These are phyloP conservation scores for Pythium myriotylum DNA, from an alignment of 352 stramenopile genomes.

Conservation along the genomic window DNA sequence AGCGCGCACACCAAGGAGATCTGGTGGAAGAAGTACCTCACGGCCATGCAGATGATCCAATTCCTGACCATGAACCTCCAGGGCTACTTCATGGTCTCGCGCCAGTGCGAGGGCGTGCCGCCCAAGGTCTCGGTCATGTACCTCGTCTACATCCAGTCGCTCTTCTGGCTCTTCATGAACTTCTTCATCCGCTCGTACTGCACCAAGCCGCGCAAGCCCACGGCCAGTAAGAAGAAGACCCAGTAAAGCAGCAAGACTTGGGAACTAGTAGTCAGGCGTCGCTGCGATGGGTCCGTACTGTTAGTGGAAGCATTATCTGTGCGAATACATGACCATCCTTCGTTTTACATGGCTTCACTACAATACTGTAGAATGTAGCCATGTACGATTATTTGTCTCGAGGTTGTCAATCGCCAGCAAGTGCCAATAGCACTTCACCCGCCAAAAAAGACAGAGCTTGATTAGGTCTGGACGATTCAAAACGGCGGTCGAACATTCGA, in stretches of 20 bases:
- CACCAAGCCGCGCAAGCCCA: slow-evolving; percentile 20
- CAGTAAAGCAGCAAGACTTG: slow-evolving; percentile 17
- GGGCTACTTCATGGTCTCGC: slow-evolving; percentile 48
- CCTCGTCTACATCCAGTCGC: slow-evolving; percentile 92
- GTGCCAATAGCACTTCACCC: too few relatives aligned
- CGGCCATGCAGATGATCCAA: slow-evolving; percentile 92
- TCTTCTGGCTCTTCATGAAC: slow-evolving; percentile 96
- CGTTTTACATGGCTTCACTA: too few relatives aligned
- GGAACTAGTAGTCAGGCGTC: not conserved
- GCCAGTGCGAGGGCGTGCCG: slow-evolving; percentile 75
- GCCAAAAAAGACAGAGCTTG: too few relatives aligned
- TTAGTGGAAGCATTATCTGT: too few relatives aligned
- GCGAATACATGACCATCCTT: too few relatives aligned
- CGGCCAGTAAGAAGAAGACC: slow-evolving; percentile 19
- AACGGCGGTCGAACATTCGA: too few relatives aligned
- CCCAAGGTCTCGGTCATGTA: slow-evolving; percentile 74
- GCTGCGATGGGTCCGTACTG: not conserved
- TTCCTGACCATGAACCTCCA: slow-evolving; percentile 76
- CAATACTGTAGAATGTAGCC: too few relatives aligned
- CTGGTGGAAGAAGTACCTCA: slow-evolving; percentile 96
- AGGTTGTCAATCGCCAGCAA: too few relatives aligned
- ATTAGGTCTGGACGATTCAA: too few relatives aligned
- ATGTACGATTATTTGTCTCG: too few relatives aligned
- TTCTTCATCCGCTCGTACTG: slow-evolving; percentile 49
- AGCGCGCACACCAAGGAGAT: slow-evolving; percentile 94